These are phyloP conservation scores for Dothideomycetes sp. DNA, from an alignment of 2,329 filamentous ascomycete species.

Conservation along the genomic window DNA sequence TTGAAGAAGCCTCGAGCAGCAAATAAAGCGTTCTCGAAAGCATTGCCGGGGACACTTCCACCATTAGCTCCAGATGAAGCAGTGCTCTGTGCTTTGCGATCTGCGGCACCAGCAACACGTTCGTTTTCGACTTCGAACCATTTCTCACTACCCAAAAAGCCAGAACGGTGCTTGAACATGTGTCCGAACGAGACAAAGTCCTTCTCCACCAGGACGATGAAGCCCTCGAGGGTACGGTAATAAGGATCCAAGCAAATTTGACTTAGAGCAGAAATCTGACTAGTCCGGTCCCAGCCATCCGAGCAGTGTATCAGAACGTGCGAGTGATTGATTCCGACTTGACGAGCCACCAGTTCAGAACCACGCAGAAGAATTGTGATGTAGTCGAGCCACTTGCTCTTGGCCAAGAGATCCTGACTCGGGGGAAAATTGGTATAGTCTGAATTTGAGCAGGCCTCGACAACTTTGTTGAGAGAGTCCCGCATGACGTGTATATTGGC, in stretches of 20 bases:
- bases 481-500: conserved; percentile 99
- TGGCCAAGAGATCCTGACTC: conserved; percentile 66
- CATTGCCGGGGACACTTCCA: conserved; percentile 47
- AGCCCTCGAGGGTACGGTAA: conserved; percentile 86
- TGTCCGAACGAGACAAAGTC: conserved; percentile 97
- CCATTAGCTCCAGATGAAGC: conserved; percentile 51
- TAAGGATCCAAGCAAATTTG: conserved; percentile 94
- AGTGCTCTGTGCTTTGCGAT: conserved; percentile 26
- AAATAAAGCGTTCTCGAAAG: conserved; percentile 71
- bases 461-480: conserved; percentile 73
- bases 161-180: conserved; percentile 90
- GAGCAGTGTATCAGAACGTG: conserved; percentile 97
- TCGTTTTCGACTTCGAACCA: conserved; percentile 90
- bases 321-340: conserved; percentile 84
- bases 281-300: conserved; percentile 96
- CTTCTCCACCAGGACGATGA: conserved; percentile 89
- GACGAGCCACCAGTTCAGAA: conserved; percentile 69
- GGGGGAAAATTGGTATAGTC: conserved; percentile 76
- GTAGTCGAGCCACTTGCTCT: conserved; percentile 86
- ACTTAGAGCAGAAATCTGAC: conserved; percentile 81
- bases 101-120: conserved; percentile 44
- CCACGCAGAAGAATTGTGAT: conserved; percentile 77
- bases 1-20: conserved; percentile 87
- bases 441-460: conserved; percentile 85
- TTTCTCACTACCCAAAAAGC: conserved; percentile 78